phyloP scores from a whole-genome alignment of 306 rosid species.

The Prunus padus region DNA sequence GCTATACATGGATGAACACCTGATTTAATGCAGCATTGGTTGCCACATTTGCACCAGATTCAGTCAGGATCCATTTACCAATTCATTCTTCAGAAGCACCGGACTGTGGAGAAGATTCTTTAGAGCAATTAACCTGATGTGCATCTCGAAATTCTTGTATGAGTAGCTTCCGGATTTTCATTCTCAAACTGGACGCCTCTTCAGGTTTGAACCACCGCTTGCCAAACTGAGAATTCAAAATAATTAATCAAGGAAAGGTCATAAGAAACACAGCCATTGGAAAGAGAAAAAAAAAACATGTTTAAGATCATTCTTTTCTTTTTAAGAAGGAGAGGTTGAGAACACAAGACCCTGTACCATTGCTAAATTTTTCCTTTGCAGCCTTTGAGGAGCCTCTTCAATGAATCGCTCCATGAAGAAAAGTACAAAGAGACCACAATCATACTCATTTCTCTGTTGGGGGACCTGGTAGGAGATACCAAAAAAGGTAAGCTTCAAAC shows the following conservation, averaged over 20 bases:
- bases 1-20: background rate
- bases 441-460: slow-evolving; percentile 88
- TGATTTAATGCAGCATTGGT: background rate
- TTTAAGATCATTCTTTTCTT: background rate
- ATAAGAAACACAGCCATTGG: background rate
- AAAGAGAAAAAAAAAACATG: background rate
- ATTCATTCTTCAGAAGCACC: slow-evolving; percentile 15
- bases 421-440: slow-evolving; percentile 90
- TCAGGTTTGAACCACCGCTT: slow-evolving; percentile 84
- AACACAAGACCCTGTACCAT: slow-evolving; percentile 48
- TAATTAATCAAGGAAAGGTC: slow-evolving; percentile 14
- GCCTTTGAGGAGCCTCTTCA: slow-evolving; percentile 73
- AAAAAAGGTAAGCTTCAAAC: slow-evolving; percentile 8
- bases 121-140: background rate
- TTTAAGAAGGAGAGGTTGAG: background rate
- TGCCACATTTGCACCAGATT: slow-evolving; percentile 8
- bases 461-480: slow-evolving; percentile 70
- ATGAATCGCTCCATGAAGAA: slow-evolving; percentile 85
- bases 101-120: slow-evolving; percentile 30
- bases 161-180: slow-evolving; percentile 61
- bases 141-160: slow-evolving; percentile 48
- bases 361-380: slow-evolving; percentile 59
- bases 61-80: background rate
- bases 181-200: slow-evolving; percentile 84
- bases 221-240: slow-evolving; percentile 58